Base-by-base conservation (phyloP, 352 stramenopile genomes). In the Globisporangium cylindrosporum region DNA sequence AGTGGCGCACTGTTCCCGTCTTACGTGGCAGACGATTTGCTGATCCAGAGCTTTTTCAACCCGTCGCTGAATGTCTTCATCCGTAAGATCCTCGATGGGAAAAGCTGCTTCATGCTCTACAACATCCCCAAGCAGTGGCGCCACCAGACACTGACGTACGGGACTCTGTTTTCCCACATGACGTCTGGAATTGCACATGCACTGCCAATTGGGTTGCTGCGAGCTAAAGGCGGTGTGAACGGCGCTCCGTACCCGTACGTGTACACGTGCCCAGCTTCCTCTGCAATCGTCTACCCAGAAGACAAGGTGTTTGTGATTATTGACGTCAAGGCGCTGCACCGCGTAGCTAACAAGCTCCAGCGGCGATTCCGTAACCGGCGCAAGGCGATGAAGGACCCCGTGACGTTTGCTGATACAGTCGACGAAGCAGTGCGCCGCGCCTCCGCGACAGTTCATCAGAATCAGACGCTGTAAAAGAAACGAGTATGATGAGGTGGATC, bases 11-110 rank as follows among this genome's bases (percentile, higher is more conserved):
- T 94, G 54, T 95, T 95, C 51, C 88, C 86, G 15, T 92, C 84
- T 8, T 92, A 83, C 27, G 88, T 94, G 0, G 85, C 84, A 0
- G 88, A 95, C 67, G 84, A 94, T 38, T 63, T 95, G 69, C 66
- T 95, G 36, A 92, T 95, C 62, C 88, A 95, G 67, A 94, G 85
- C 66, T 95, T 93, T 67, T 94, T 93, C 73, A 93, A 95, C 51
- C 83, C 86, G 43, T 94, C 86, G 20, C 70, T 95, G n/a, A 93
- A 95, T 67, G 72, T 76, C 61, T 94, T 95, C 34, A 88, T 95
- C 27, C 82, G 82, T 14, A 88, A 89, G 64, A 92, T 93, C 66
- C 73, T 95, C 8, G 85, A 94, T 64, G 88, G 88, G 29, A 92
- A 90, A 61, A 92, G 85, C 70, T 93, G 88, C 48, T 95, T 95